Percentiles rank a stretch among this genome's conserved stretches.
Conservation (phyloP, 345 rosid species). For the Salix koriyanagi region DNA sequence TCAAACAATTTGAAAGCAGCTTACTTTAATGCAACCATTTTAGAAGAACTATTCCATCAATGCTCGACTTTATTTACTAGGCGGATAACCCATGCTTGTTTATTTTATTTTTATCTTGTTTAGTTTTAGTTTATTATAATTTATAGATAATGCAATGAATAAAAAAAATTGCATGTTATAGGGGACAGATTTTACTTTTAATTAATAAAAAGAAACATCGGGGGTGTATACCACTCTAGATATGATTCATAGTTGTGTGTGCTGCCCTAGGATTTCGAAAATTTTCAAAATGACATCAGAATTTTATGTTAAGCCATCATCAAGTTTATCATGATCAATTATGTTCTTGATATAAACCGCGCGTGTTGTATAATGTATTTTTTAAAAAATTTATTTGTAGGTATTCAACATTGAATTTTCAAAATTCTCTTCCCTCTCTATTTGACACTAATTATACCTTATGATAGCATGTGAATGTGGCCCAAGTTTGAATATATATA, state of each 20-base stretch:
- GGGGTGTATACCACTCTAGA: neutral
- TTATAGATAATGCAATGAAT: too few species aligned
- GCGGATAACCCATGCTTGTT: too few species aligned
- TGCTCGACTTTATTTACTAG: neutral
- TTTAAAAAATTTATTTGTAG: too few species aligned
- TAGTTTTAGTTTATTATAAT: too few species aligned
- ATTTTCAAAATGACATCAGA: neutral
- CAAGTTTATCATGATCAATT: neutral
- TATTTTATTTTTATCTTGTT: too few species aligned
- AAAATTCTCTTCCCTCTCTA: neutral
- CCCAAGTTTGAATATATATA: neutral
- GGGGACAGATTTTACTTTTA: neutral
- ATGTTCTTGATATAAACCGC: neutral
- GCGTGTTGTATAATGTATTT: neutral
- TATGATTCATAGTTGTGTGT: neutral
- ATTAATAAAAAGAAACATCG: neutral
- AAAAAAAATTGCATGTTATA: too few species aligned
- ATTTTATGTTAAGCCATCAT: neutral
- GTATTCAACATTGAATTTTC: neutral
- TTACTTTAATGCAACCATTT: neutral
- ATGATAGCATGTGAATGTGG: neutral
- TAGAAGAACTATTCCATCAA: neutral
- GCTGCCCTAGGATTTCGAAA: neutral
- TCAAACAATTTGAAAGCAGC: neutral
- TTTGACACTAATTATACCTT: neutral